These are phyloP conservation scores for Heliamphora exappendiculata DNA, from an alignment of 148 eudicot genomes.

Conservation along the genomic window DNA sequence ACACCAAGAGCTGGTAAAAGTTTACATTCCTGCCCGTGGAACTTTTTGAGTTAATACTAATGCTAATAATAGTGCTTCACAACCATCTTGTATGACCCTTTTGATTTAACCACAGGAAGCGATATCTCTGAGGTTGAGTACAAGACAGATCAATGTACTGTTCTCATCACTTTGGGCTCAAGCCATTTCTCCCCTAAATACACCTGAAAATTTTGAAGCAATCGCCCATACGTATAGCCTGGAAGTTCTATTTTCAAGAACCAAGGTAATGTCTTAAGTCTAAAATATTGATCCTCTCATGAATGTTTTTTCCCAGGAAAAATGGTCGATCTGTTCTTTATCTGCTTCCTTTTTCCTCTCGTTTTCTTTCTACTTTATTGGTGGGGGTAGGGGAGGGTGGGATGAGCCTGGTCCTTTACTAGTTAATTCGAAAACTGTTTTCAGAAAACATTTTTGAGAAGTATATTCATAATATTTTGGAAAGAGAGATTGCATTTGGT, in stretches of 20 bases:
- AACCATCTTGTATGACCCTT: not conserved
- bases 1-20: slow-evolving; percentile 20
- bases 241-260: slow-evolving; percentile 45
- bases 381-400: not conserved
- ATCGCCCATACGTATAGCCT: slow-evolving; percentile 60
- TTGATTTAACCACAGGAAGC: slow-evolving; percentile 30
- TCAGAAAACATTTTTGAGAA: too few species aligned
- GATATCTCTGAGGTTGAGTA: slow-evolving; percentile 49
- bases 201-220: slow-evolving; percentile 59
- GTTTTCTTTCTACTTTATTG: not conserved
- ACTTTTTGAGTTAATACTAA: not conserved
- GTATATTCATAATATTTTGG: too few species aligned
- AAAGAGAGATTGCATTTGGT: too few species aligned
- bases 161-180: slow-evolving; percentile 62
- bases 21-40: not conserved
- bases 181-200: slow-evolving; percentile 45
- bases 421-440: too few species aligned
- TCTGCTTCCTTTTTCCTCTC: not conserved
- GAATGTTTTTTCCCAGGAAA: not conserved
- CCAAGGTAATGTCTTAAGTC: slow-evolving; percentile 30
- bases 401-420: not conserved
- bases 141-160: slow-evolving; percentile 47
- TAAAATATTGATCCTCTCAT: not conserved
- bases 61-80: not conserved
- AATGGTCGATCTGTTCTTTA: not conserved